Conservation (phyloP, 176 grass and related monocot genomes). For the Lolium multiflorum region DNA sequence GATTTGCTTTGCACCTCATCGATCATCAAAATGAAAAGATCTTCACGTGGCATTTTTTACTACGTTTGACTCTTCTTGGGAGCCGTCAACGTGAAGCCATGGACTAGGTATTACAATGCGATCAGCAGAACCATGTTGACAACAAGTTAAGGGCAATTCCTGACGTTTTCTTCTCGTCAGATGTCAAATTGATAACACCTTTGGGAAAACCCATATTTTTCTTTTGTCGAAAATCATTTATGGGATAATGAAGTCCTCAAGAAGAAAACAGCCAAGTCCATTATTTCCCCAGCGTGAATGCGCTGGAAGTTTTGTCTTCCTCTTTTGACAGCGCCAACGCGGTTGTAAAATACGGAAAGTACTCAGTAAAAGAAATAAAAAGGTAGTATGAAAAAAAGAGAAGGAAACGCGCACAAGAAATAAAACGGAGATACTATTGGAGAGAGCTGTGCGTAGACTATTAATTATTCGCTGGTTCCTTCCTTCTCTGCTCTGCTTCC, state of each 20-base stretch:
- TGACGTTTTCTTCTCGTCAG: too few relatives aligned
- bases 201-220: too few relatives aligned
- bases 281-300: not conserved
- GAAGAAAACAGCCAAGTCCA: not conserved
- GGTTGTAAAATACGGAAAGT: not conserved
- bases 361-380: not conserved
- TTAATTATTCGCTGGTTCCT: not conserved
- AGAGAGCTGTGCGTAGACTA: not conserved
- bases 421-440: not conserved
- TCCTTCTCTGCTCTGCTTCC: conserved; percentile 2
- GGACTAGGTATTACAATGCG: not conserved
- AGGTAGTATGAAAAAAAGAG: not conserved
- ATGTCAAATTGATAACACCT: too few relatives aligned
- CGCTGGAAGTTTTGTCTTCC: not conserved
- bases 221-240: not conserved
- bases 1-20: not conserved
- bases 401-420: not conserved
- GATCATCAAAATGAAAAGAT: not conserved
- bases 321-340: not conserved
- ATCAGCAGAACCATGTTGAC: not conserved
- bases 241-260: not conserved
- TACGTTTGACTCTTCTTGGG: not conserved
- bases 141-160: not conserved
- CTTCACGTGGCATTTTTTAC: not conserved
- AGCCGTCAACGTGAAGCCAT: too few relatives aligned